Evolutionary conservation across 345 rosid species (phyloP), one percentile per base, ranked within the genome.

Genomic region (Rhizophora apiculata): DNA sequence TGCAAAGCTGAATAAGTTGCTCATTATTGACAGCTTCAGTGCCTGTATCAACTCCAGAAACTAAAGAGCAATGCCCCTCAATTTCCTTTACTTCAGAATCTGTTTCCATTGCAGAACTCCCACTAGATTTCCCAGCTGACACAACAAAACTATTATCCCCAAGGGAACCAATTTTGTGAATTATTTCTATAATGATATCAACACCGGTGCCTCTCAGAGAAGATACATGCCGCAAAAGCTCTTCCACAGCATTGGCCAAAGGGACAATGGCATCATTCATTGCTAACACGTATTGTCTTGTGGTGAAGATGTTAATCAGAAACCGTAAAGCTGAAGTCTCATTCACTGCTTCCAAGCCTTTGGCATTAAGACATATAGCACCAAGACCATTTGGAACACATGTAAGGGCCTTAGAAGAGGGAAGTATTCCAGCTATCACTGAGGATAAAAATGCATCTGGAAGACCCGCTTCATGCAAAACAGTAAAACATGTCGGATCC

Each of bases 221-320:
- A 68, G 95, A 74, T 15, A 87, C 98, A 80, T 94, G 97, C 37
- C 98, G 95, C 77, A 89, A 77, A 80, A 94, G 98, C 85, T 94
- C 98, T 77, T 94, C 97, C 70, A 88, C 93, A 5, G 98, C 98
- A 83, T 88, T 91, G 54, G 97, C 89, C 83, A 94, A 82, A 62
- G 97, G 96, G 82, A 89, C 93, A 68, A 94, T 84, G 37, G 98
- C 96, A 72, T 91, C 96, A 86, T 91, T 91, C 95, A 94, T 89
- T 9, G 93, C 92, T 64, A 86, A 68, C 63, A 88, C 93, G 85
- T 89, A 89, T 76, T 88, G 91, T 87, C 87, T 94, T 81, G 88
- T 83, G 46, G 98, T 89, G 78, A 89, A 91, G 68, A 89, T 72
- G 67, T 94, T 89, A 6, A 91, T 88, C 63, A 91, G 96, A 77